These are phyloP conservation scores for Cadophora malorum DNA, from an alignment of 2,329 filamentous ascomycete species.

Conservation along the genomic window DNA sequence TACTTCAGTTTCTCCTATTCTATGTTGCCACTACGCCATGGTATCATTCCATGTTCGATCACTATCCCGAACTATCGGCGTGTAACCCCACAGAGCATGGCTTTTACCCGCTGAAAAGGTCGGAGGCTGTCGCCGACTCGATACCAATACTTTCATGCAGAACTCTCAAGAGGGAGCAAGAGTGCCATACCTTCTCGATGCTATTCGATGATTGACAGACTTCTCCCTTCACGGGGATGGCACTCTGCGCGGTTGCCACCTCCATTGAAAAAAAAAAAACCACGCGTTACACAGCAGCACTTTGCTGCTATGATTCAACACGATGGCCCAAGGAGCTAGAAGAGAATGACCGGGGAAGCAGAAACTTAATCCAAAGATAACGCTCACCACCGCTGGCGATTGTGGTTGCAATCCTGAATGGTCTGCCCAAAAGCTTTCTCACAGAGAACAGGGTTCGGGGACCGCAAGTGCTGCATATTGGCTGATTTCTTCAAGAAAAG, in stretches of 20 bases:
- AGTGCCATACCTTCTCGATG: background rate
- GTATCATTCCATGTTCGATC: background rate
- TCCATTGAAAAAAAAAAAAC: background rate
- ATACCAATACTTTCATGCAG: background rate
- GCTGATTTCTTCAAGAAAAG: background rate
- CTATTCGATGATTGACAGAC: background rate
- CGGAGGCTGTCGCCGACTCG: background rate
- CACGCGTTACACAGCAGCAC: background rate
- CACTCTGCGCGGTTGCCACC: no score
- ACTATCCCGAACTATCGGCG: conserved; percentile 3
- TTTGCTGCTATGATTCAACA: background rate
- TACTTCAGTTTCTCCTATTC: background rate
- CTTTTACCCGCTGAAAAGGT: background rate
- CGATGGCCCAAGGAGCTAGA: background rate
- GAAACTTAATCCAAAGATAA: background rate
- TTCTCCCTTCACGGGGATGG: background rate
- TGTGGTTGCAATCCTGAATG: background rate
- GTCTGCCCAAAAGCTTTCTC: background rate
- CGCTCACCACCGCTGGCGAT: background rate
- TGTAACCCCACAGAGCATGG: background rate
- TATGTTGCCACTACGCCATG: background rate
- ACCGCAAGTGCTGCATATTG: background rate
- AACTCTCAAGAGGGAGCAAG: background rate
- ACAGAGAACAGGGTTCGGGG: background rate
- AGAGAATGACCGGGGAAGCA: conserved; percentile 1